Evolutionary conservation across 768 basidiomycete genomes (phyloP), one percentile per base, ranked within the genome.

Genomic region (Gymnopilus dilepis): DNA sequence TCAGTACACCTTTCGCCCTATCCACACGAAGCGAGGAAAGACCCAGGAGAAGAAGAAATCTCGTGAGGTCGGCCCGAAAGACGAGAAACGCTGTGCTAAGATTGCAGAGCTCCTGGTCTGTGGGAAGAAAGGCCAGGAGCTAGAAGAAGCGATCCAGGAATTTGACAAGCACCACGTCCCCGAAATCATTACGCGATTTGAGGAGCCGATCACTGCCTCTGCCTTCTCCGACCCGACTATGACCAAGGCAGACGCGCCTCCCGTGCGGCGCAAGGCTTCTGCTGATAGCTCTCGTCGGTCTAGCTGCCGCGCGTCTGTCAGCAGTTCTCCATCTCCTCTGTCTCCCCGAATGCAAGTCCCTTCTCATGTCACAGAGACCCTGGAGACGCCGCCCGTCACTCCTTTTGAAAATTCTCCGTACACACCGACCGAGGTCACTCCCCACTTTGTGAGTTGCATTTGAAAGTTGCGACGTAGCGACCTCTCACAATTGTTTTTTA

Each of bases 1-100:
- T 21, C 80, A 87, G 73, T 93, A 93, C 67, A 82, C 89, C 2
- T 93, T 92, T 75, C 78, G 85, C 22, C 91, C 91, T 1, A 74
- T 83, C 17, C 87, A 89, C 68, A 69, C 69, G 47, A 78, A 77
- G 61, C 83, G 79, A 66, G 77, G 73, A 50, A 71, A 68, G 50
- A 72, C 71, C 30, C 66, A 71, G 1, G 80, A 78, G 73, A 85
- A 84, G 66, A 79, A 85, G 54, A 86, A 84, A 68, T 82, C 86
- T 53, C 76, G 87, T 58, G 87, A 88, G 72, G 83, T 86, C 3
- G 85, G 82, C 7, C 86, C 82, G 13, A 86, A 87, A 74, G 87
- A 89, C 70, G 72, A 80, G 60, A 83, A 80, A 70, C 84, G 88
- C 3, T 88, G 87, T 72, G 83, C 78, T 51, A 87, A 87, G 77